A percentile compares a stretch with the other conserved stretches of the same genome.
Evolutionary conservation across 257 asterid genomes (phyloP).

Genomic region (Thymus mandschuricus): DNA sequence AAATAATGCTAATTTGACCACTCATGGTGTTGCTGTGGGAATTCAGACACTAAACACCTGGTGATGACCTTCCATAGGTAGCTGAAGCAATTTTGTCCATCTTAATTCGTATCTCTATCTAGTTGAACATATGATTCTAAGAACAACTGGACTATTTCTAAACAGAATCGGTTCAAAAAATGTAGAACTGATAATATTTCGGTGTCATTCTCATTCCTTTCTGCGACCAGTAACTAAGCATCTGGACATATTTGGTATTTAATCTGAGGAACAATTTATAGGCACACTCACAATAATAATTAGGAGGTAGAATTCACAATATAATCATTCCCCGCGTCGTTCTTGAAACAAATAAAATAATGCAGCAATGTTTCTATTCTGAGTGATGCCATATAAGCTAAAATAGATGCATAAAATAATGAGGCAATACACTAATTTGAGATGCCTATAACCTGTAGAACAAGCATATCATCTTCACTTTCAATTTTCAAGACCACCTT

Average conservation of each 20-base stretch:
- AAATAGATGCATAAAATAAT: slow-evolving; percentile 3
- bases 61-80: slow-evolving; percentile 14
- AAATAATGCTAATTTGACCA: slow-evolving; percentile 9
- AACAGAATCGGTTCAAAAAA: slow-evolving; percentile 3
- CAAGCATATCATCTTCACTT: slow-evolving; percentile 85
- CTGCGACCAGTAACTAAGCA: not conserved
- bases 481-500: slow-evolving; percentile 95
- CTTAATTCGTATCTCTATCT: slow-evolving; percentile 9
- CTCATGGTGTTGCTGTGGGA: not conserved
- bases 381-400: slow-evolving; percentile 11
- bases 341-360: not conserved
- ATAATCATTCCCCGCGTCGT: not conserved
- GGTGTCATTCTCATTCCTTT: not conserved
- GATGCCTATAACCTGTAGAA: slow-evolving; percentile 59
- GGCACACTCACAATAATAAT: not conserved
- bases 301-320: not conserved
- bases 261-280: not conserved
- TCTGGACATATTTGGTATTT: not conserved
- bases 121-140: slow-evolving; percentile 11
- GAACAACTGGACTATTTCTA: not conserved
- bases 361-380: slow-evolving; percentile 8
- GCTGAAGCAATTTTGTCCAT: not conserved
- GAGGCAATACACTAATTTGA: not conserved
- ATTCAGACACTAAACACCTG: slow-evolving; percentile 5
- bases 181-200: not conserved